Conservation (phyloP, 2,329 filamentous ascomycete species). For the Neofusicoccum umdonicola region DNA sequence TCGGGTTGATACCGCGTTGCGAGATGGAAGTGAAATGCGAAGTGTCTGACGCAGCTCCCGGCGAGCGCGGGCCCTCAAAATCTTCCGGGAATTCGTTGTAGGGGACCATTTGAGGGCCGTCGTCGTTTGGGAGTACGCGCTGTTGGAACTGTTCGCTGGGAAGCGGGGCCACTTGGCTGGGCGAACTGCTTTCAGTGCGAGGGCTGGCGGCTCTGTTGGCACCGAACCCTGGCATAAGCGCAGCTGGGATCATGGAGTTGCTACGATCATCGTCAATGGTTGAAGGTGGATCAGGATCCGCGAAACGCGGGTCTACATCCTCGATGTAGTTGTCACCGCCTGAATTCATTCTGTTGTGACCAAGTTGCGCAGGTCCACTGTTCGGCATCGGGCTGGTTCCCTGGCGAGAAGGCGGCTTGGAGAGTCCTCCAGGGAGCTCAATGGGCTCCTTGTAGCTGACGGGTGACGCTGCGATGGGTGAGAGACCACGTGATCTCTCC, state of each 20-base stretch:
- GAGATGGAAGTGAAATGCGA: conserved; percentile 89
- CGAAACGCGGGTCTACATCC: conserved; percentile 88
- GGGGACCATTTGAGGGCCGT: conserved; percentile 13
- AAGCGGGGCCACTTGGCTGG: conserved; percentile 24
- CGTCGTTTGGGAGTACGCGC: background rate
- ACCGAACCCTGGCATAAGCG: conserved; percentile 34
- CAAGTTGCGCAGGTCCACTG: conserved; percentile 18
- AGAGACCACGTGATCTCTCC: conserved; percentile 30
- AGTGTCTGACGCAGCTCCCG: conserved; percentile 68
- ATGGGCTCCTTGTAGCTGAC: conserved; percentile 24
- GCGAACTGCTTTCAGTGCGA: conserved; percentile 26
- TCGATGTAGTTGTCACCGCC: conserved; percentile 70
- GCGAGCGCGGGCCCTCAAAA: conserved; percentile 64
- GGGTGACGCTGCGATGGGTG: conserved; percentile 39
- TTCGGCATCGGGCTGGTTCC: background rate
- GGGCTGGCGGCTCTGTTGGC: conserved; percentile 23
- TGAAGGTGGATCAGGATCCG: conserved; percentile 41
- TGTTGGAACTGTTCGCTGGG: conserved; percentile 23
- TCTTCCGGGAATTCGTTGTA: conserved; percentile 50
- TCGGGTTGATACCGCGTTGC: conserved; percentile 83
- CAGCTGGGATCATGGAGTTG: conserved; percentile 22
- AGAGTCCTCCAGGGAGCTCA: conserved; percentile 31
- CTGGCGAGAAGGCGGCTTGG: conserved; percentile 24
- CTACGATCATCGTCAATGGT: background rate
- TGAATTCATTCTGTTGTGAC: conserved; percentile 10